A percentile compares a stretch with the other conserved stretches of the same genome.
phyloP scores from a whole-genome alignment of 495 filamentous ascomycete species.

The Sabuloglossum arenarium region DNA sequence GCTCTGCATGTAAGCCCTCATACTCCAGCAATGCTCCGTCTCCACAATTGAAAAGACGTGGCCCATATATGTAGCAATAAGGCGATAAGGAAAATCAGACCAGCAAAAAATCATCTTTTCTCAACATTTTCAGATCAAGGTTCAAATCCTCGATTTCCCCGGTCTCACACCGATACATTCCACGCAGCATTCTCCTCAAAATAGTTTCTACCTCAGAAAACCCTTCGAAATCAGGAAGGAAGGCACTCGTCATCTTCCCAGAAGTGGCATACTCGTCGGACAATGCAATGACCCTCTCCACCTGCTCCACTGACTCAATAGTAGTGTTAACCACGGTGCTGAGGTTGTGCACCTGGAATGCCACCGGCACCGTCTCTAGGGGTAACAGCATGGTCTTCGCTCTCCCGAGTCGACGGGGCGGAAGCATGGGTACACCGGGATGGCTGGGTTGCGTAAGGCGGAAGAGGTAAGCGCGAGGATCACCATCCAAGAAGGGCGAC shows the following conservation, averaged over 20 bases:
- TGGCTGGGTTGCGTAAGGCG: background rate
- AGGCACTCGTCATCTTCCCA: background rate
- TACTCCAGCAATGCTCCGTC: no score
- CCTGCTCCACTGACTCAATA: background rate
- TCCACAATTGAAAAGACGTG: background rate
- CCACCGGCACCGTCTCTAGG: background rate
- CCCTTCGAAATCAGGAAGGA: background rate
- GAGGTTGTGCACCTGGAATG: background rate
- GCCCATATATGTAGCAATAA: no score
- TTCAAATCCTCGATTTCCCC: background rate
- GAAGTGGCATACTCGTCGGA: background rate
- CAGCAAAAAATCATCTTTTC: background rate
- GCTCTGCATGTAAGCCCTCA: no score
- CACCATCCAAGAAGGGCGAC: background rate
- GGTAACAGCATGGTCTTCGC: slow-evolving; percentile 2
- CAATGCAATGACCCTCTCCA: background rate
- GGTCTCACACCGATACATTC: background rate
- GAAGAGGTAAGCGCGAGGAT: background rate
- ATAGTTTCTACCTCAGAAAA: background rate
- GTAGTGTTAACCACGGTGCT: background rate
- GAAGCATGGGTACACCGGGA: background rate
- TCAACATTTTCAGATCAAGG: background rate
- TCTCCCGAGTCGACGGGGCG: background rate
- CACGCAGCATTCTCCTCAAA: background rate
- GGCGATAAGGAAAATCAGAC: background rate